Evolutionary conservation across 78 protist genomes (phyloP).

Genomic region (Neovahlkampfia damariscottae): DNA sequence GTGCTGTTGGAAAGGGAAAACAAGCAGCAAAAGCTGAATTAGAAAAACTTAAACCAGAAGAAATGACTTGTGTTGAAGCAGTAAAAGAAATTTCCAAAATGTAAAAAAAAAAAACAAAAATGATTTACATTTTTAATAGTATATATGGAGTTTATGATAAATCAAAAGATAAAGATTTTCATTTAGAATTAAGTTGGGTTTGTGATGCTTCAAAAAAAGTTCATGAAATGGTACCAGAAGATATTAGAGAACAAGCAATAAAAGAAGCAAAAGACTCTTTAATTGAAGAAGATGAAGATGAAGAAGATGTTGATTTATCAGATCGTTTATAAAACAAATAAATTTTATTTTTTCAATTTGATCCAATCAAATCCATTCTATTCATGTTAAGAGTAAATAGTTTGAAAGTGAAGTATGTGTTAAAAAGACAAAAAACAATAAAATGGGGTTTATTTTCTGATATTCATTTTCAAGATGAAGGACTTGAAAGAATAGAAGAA

Average conservation of each 20-base stretch:
- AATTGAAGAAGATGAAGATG: slow-evolving; percentile 12
- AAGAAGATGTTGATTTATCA: slow-evolving; percentile 3
- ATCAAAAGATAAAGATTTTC: slow-evolving; percentile 83
- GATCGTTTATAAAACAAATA: too few relatives aligned
- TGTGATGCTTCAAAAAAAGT: slow-evolving; percentile 26
- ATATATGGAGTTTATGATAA: not conserved
- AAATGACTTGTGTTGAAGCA: slow-evolving; percentile 68
- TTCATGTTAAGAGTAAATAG: too few relatives aligned
- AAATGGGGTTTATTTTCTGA: slow-evolving; percentile 8
- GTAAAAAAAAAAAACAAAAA: too few relatives aligned
- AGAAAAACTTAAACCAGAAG: slow-evolving; percentile 63
- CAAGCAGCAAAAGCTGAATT: slow-evolving; percentile 85
- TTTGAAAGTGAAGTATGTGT: too few relatives aligned
- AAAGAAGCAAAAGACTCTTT: not conserved
- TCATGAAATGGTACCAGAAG: slow-evolving; percentile 27
- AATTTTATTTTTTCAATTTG: too few relatives aligned
- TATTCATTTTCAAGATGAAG: slow-evolving; percentile 6
- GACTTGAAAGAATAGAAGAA: not conserved
- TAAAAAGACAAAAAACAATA: not conserved
- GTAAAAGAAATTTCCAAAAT: slow-evolving; percentile 69
- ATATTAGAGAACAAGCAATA: not conserved
- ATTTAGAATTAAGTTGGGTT: slow-evolving; percentile 89
- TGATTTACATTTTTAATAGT: too few relatives aligned
- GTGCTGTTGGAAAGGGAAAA: slow-evolving; percentile 83
- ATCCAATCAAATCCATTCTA: too few relatives aligned